Evolutionary conservation across 257 asterid genomes (phyloP).

Genomic region (Catharanthus roseus): DNA sequence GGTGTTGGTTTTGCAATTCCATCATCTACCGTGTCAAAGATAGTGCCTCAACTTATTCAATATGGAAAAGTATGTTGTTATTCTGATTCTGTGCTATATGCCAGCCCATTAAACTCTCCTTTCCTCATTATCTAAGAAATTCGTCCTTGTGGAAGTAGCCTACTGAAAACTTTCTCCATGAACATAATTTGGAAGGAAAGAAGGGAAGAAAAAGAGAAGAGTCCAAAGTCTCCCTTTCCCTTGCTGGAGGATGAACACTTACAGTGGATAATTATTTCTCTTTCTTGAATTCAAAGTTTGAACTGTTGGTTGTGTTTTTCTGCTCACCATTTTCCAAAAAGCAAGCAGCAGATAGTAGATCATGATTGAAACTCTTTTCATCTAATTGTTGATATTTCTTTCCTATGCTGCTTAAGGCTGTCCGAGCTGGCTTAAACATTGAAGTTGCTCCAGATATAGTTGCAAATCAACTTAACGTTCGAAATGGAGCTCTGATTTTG

Average conservation of each 20-base stretch:
- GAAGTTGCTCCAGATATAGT: constrained; percentile 74
- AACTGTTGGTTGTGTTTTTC: neutral
- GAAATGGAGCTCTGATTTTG: constrained; percentile 81
- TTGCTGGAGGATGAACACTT: neutral
- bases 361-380: neutral
- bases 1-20: constrained; percentile 98
- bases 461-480: constrained; percentile 90
- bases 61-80: constrained; percentile 59
- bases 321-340: neutral
- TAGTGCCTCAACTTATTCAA: constrained; percentile 91
- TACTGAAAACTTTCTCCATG: neutral
- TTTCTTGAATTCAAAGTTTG: neutral
- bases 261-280: neutral
- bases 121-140: neutral
- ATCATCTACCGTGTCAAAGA: constrained; percentile 76
- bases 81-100: neutral
- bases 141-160: neutral
- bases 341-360: neutral
- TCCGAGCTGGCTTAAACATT: constrained; percentile 70
- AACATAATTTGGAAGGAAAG: neutral
- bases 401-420: constrained; percentile 39
- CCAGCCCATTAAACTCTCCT: neutral
- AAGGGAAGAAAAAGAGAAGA: neutral
- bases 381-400: neutral
- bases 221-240: neutral